Conservation (phyloP, 495 filamentous ascomycete genomes). For the Penicillium waksmanii region DNA sequence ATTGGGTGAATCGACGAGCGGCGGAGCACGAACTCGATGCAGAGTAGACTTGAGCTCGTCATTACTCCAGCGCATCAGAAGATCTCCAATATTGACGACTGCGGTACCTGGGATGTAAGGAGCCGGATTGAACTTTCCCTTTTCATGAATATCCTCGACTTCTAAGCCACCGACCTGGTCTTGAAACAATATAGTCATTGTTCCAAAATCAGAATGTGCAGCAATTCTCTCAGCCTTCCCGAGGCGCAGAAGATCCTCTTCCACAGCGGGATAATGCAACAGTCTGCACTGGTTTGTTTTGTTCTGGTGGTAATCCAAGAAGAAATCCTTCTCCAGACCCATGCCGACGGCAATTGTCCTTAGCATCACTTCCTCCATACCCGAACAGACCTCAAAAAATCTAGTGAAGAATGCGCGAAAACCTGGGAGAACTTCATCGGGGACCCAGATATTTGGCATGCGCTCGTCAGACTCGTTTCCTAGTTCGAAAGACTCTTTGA, state of each 20-base stretch:
- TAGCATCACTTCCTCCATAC: conserved; percentile 10
- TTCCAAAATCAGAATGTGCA: conserved; percentile 51
- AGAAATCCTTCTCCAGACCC: conserved; percentile 38
- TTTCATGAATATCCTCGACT: conserved; percentile 42
- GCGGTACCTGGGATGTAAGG: conserved; percentile 37
- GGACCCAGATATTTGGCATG: conserved; percentile 62
- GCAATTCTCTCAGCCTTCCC: conserved; percentile 18
- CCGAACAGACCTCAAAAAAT: conserved; percentile 32
- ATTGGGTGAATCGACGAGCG: conserved; percentile 16
- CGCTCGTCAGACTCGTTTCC: conserved; percentile 49
- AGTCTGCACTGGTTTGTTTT: conserved; percentile 40
- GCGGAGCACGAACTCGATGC: conserved; percentile 46
- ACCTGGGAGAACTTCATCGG: conserved; percentile 55
- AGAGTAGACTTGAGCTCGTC: conserved; percentile 49
- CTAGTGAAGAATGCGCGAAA: conserved; percentile 54
- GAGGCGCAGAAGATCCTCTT: conserved; percentile 4
- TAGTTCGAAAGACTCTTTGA: conserved; percentile 59
- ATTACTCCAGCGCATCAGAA: conserved; percentile 24
- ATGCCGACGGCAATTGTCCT: conserved; percentile 41
- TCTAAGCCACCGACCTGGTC: conserved; percentile 56
- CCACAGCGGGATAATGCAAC: conserved; percentile 28
- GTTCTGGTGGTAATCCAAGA: conserved; percentile 45
- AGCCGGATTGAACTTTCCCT: conserved; percentile 49
- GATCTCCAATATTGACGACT: conserved; percentile 44
- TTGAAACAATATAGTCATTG: conserved; percentile 56